Conservation (phyloP, 495 filamentous ascomycete species). For the Chlorociboria aeruginascens region DNA sequence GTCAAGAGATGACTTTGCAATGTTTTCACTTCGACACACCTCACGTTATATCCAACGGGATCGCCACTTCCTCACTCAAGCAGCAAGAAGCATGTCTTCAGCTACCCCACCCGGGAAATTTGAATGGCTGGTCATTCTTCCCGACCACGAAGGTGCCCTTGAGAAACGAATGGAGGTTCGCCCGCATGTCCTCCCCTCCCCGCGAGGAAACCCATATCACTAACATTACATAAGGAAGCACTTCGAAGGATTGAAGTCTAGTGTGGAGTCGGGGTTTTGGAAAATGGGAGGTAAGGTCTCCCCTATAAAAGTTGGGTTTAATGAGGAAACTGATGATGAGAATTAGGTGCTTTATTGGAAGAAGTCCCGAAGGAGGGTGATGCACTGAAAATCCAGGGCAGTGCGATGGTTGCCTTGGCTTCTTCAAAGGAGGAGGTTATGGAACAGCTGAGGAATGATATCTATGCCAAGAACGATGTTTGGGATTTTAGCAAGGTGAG, state of each 20-base stretch:
- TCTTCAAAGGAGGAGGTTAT: conserved; percentile 57
- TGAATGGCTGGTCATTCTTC: conserved; percentile 80
- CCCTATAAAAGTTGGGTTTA: not conserved
- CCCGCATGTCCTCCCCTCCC: conserved; percentile 37
- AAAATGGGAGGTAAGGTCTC: conserved; percentile 43
- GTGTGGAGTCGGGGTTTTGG: conserved; percentile 32
- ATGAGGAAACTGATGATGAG: not conserved
- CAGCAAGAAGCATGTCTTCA: conserved; percentile 29
- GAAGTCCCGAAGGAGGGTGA: conserved; percentile 52
- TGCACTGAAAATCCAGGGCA: conserved; percentile 54
- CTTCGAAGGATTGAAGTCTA: conserved; percentile 35
- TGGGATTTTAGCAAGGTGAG: conserved; percentile 73
- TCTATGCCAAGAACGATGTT: conserved; percentile 57
- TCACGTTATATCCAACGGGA: not conserved
- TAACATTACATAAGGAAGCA: conserved; percentile 33
- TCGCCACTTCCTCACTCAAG: not conserved
- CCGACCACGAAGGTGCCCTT: conserved; percentile 58
- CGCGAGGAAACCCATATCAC: not conserved
- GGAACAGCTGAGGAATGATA: conserved; percentile 54
- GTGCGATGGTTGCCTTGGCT: conserved; percentile 49
- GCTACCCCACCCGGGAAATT: conserved; percentile 32
- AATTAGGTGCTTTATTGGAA: conserved; percentile 56
- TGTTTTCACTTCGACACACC: not conserved
- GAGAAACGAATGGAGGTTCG: conserved; percentile 61
- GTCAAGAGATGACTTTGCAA: no score